Evolutionary conservation across 2,329 filamentous ascomycete genomes (phyloP), one percentile per base, ranked within the genome.

Genomic region (Teratosphaeria nubilosa): DNA sequence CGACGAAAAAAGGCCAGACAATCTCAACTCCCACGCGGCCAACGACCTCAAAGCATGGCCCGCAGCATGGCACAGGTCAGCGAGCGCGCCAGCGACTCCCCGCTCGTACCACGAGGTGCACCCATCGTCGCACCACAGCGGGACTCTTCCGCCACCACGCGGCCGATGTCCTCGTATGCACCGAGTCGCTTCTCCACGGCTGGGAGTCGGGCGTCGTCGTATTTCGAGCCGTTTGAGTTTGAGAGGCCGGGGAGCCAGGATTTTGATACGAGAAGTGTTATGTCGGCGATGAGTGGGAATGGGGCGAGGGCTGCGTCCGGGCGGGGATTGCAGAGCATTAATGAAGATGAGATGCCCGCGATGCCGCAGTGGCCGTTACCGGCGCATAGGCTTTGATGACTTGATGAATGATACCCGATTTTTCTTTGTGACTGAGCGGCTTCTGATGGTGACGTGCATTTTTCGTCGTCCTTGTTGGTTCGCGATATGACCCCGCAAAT

Each of bases 141-240:
- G 10, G 9, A 48, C 20, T 48, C 41, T 20, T 20, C n/a, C 41
- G 41, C n/a, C n/a, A 48, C 41, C 16, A 6, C 16, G 9, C 41
- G 41, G 6, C n/a, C 41, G 11, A 16, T n/a, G n/a, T 54, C 53
- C 13, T 41, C 30, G 20, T 48, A 48, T 11, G 41, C 41, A 22
- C 41, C 41, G 3, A 48, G 41, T 48, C 41, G 41, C 2, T 48
- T 22, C 20, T 48, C 41, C 16, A 48, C 41, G 9, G 41, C 25
- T 3, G 31, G 30, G 24, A 59, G 50, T n/a, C 56, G 50, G 10
- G 25, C 24, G 7, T 56, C 52, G 32, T 54, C 53, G 10, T 58
- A 37, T 25, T 54, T 59, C 51, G 59, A 58, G 27, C 56, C 56
- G 5, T 60, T 60, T 45, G 56, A 59, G 9, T 59, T 59, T 34